These are phyloP conservation scores for Pichia sp. DNA, from an alignment of 1,139 yeast genomes.

Conservation along the genomic window DNA sequence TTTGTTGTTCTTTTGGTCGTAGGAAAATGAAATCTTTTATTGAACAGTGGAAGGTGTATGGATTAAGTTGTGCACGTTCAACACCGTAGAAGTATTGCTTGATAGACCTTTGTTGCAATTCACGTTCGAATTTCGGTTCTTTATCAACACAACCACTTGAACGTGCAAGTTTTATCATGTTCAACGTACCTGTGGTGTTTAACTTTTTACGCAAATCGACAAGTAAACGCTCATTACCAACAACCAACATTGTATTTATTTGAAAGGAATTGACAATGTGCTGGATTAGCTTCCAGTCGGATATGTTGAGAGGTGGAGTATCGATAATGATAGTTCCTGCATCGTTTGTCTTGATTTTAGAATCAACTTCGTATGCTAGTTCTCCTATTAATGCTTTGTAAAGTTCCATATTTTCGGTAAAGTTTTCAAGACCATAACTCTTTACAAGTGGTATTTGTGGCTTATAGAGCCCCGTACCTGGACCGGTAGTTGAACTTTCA, in stretches of 20 bases:
- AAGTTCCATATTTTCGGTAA: slow-evolving; percentile 56
- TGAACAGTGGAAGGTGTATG: slow-evolving; percentile 63
- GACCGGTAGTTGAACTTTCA: slow-evolving; percentile 83
- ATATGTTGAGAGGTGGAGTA: slow-evolving; percentile 67
- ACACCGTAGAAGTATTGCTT: slow-evolving; percentile 91
- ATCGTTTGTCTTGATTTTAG: slow-evolving; percentile 12
- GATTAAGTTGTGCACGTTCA: slow-evolving; percentile 65
- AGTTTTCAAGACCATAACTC: slow-evolving; percentile 68
- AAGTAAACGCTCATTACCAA: slow-evolving; percentile 64
- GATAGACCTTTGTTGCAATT: slow-evolving; percentile 71
- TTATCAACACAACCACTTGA: slow-evolving; percentile 77
- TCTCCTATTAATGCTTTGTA: slow-evolving; percentile 19
- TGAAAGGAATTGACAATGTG: slow-evolving; percentile 62
- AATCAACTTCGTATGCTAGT: slow-evolving; percentile 13
- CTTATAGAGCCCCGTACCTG: slow-evolving; percentile 58
- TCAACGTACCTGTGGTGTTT: slow-evolving; percentile 29
- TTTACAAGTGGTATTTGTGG: slow-evolving; percentile 88
- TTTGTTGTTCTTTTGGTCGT: slow-evolving; percentile 41
- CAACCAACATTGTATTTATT: slow-evolving; percentile 52
- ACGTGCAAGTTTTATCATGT: slow-evolving; percentile 60
- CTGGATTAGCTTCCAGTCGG: slow-evolving; percentile 49
- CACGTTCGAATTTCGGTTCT: slow-evolving; percentile 68
- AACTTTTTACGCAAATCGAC: slow-evolving; percentile 63
- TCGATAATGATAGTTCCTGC: slow-evolving; percentile 73
- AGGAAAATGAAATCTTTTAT: slow-evolving; percentile 48